Evolutionary conservation across 352 stramenopile genomes (phyloP).

Genomic region (Halophytophthora batemanensis): DNA sequence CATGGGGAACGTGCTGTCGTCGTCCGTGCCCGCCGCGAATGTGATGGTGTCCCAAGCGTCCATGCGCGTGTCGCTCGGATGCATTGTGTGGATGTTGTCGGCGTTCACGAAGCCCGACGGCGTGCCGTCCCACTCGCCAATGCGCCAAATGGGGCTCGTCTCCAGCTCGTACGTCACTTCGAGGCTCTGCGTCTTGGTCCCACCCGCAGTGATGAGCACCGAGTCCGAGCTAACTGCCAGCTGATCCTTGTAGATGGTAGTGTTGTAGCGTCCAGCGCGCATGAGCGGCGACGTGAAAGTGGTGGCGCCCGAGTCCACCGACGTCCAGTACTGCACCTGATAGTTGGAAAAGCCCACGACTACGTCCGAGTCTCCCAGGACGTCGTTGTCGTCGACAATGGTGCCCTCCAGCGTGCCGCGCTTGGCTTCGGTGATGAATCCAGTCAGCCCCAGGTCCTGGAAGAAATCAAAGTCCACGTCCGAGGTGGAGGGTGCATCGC

Average conservation of each 20-base stretch:
- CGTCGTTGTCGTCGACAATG: constrained; percentile 23
- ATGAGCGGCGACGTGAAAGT: constrained; percentile 43
- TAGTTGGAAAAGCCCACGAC: constrained; percentile 36
- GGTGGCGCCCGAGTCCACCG: constrained; percentile 8
- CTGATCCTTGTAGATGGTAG: constrained; percentile 44
- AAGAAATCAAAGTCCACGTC: constrained; percentile 43
- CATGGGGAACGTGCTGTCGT: constrained; percentile 34
- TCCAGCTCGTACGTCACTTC: constrained; percentile 23
- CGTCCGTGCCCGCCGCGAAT: constrained; percentile 21
- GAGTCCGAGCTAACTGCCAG: constrained; percentile 30
- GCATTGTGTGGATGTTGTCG: constrained; percentile 49
- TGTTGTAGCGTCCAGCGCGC: constrained; percentile 39
- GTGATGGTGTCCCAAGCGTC: constrained; percentile 17
- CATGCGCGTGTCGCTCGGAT: constrained; percentile 46
- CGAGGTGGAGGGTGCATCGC: constrained; percentile 12
- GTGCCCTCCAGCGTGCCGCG: constrained; percentile 28
- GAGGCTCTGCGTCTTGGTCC: constrained; percentile 14
- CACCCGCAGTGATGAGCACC: constrained; percentile 16
- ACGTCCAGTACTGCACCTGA: constrained; percentile 38
- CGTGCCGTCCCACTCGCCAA: constrained; percentile 48
- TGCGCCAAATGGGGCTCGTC: constrained; percentile 33
- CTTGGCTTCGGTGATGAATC: constrained; percentile 27
- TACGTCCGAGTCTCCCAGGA: constrained; percentile 18
- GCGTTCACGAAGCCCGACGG: constrained; percentile 46
- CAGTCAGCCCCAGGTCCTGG: constrained; percentile 31